Evolutionary conservation across 495 filamentous ascomycete genomes (phyloP).

Genomic region (Margaritispora aquatica): DNA sequence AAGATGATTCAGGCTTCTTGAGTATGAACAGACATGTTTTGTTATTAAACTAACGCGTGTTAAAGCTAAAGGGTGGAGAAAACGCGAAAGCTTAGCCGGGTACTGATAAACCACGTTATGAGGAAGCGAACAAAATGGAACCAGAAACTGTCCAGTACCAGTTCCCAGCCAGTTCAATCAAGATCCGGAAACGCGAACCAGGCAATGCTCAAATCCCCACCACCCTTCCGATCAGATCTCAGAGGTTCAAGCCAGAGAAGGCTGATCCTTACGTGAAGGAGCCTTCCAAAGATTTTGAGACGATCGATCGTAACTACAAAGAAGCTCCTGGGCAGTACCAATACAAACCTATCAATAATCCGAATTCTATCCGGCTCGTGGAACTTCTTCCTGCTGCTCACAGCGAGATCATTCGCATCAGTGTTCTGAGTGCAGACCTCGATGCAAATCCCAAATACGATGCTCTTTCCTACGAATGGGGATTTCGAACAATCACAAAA

Average conservation of each 20-base stretch:
- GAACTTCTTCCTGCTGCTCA: background rate
- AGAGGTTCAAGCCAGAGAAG: background rate
- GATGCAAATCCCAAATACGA: background rate
- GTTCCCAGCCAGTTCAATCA: too few relatives aligned
- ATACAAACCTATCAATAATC: background rate
- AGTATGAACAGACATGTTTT: too few relatives aligned
- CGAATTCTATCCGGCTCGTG: background rate
- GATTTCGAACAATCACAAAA: background rate
- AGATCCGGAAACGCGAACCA: too few relatives aligned
- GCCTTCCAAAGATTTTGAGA: background rate
- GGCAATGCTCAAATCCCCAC: too few relatives aligned
- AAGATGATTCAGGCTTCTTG: too few relatives aligned
- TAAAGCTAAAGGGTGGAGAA: too few relatives aligned
- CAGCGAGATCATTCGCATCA: constrained; percentile 1
- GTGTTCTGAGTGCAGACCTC: background rate
- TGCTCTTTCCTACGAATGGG: constrained; percentile 1
- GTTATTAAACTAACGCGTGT: too few relatives aligned
- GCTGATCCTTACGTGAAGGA: background rate
- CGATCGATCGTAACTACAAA: background rate
- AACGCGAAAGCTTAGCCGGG: too few relatives aligned
- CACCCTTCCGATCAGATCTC: too few relatives aligned
- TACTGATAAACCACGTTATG: too few relatives aligned
- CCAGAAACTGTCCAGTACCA: too few relatives aligned
- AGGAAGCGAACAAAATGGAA: too few relatives aligned
- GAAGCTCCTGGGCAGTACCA: background rate